These are phyloP conservation scores for Candida tetrigidarum DNA, from an alignment of 1,139 yeast genomes.

Conservation along the genomic window DNA sequence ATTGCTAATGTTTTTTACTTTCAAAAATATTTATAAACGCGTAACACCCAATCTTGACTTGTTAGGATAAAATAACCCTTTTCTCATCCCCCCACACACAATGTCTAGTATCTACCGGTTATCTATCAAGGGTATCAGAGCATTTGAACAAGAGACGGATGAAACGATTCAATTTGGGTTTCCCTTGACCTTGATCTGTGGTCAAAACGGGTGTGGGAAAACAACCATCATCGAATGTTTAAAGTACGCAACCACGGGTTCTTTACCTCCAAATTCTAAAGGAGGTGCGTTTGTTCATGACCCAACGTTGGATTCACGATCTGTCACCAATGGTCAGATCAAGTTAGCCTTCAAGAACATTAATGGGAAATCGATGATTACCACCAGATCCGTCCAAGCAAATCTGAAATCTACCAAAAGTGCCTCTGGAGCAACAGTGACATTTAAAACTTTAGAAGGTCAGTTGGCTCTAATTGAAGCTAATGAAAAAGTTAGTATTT, in stretches of 20 bases:
- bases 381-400: slow-evolving; percentile 83
- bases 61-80: no score
- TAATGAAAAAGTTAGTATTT: slow-evolving; percentile 74
- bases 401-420: slow-evolving; percentile 45
- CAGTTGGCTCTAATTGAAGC: slow-evolving; percentile 69
- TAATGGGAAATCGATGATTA: slow-evolving; percentile 78
- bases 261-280: slow-evolving; percentile 91
- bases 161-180: slow-evolving; percentile 90
- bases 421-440: slow-evolving; percentile 42
- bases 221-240: slow-evolving; percentile 96
- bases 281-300: slow-evolving; percentile 98
- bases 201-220: slow-evolving; percentile 98
- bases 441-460: slow-evolving; percentile 92
- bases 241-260: slow-evolving; percentile 94
- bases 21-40: neutral
- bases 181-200: slow-evolving; percentile 93
- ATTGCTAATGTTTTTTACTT: neutral
- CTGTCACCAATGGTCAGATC: slow-evolving; percentile 86
- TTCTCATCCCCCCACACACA: neutral
- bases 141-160: slow-evolving; percentile 80
- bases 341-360: slow-evolving; percentile 83
- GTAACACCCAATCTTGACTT: no score
- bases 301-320: slow-evolving; percentile 79
- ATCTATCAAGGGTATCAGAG: slow-evolving; percentile 87
- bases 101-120: slow-evolving; percentile 79